A percentile compares a stretch with the other conserved stretches of the same genome.
Evolutionary conservation across 441 rosid species (phyloP).

Genomic region (Arabidopsis hybrid): DNA sequence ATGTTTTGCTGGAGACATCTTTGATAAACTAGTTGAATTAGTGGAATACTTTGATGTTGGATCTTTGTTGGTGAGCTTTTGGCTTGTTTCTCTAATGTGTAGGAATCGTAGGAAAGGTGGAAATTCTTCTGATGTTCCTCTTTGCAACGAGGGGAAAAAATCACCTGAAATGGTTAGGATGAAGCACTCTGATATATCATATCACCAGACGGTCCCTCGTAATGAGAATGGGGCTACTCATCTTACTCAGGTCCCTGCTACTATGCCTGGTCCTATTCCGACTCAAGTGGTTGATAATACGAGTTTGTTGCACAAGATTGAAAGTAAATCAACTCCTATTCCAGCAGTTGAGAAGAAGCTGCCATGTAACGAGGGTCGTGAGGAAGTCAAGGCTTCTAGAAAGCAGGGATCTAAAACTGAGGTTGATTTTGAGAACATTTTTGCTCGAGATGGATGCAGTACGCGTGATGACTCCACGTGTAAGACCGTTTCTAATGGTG

Average conservation of each 20-base stretch:
- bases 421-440: slow-evolving; percentile 25
- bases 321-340: slow-evolving; percentile 20
- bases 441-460: slow-evolving; percentile 29
- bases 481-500: slow-evolving; percentile 21
- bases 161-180: slow-evolving; percentile 47
- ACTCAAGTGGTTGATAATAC: slow-evolving; percentile 26
- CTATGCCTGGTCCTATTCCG: slow-evolving; percentile 20
- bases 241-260: background rate
- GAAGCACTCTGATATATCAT: slow-evolving; percentile 39
- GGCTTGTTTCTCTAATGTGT: slow-evolving; percentile 27
- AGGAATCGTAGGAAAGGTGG: slow-evolving; percentile 45
- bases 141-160: slow-evolving; percentile 20
- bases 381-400: slow-evolving; percentile 36
- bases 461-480: background rate
- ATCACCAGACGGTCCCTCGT: background rate
- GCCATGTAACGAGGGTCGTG: background rate
- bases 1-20: background rate
- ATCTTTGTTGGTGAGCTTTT: background rate
- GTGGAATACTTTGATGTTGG: slow-evolving; percentile 29
- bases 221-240: slow-evolving; percentile 29
- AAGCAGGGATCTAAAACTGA: slow-evolving; percentile 41
- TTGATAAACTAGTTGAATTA: slow-evolving; percentile 12
- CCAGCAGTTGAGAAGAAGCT: slow-evolving; percentile 33
- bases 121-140: slow-evolving; percentile 39
- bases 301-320: slow-evolving; percentile 20